Evolutionary conservation across 139 green algal species (phyloP), one percentile per base, ranked within the genome.

Genomic region (Trebouxia sp.): DNA sequence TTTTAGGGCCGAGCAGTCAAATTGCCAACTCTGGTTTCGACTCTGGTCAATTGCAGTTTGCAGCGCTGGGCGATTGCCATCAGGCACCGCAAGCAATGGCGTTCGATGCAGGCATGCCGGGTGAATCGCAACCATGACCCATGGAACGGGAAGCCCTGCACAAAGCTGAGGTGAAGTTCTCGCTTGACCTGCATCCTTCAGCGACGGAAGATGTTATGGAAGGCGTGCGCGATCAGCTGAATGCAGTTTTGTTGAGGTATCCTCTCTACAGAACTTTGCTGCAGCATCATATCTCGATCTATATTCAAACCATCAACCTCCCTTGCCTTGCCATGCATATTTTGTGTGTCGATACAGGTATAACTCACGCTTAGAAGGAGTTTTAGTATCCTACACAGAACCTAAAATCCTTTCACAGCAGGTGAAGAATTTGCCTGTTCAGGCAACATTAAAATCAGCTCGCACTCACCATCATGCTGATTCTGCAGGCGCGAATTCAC

Each of bases 401-500:
- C 62, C 62, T 43, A n/a, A 28, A 32, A 79, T 77, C 22, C 24
- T 56, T 0, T 53, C 67, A 26, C 24, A 77, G 24, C 67, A 77
- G 41, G 67, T 53, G 42, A 37, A 4, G 28, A n/a, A n/a, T n/a
- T n/a, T n/a, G n/a, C n/a, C n/a, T n/a, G n/a, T n/a, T n/a, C n/a
- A n/a, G n/a, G n/a, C n/a, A n/a, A n/a, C n/a, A n/a, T n/a, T n/a
- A n/a, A n/a, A n/a, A n/a, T n/a, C n/a, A 17, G 3, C 30, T 22
- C 12, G 26, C 11, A 22, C 28, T 32, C 62, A 45, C 28, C n/a
- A 28, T n/a, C 12, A 45, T n/a, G 42, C 32, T 26, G 8, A 30
- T 72, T 32, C 8, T 77, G 39, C 67, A 77, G 67, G 87, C 84
- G 1, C 15, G 70, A 50, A 85, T 92, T 62, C 88, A 90, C 75